Evolutionary conservation across 495 filamentous ascomycete species (phyloP).

Genomic region (Penicillium ucsense): DNA sequence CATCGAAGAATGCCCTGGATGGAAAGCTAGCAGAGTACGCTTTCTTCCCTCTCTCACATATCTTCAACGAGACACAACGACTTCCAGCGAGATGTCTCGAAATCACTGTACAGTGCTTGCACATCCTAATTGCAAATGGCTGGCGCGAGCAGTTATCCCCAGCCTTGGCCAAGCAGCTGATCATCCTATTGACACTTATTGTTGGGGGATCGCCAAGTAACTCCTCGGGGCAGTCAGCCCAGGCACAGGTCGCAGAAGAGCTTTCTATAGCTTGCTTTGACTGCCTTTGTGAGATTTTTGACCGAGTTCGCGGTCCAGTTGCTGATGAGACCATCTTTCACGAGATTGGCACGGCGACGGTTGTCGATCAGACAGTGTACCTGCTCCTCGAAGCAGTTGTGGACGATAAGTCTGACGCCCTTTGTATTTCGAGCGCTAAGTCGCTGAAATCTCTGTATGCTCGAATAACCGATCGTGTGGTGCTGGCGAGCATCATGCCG

Average conservation of each 20-base stretch:
- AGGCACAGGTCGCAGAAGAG: conserved; percentile 52
- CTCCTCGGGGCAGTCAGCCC: conserved; percentile 21
- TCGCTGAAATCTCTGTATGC: conserved; percentile 54
- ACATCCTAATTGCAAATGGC: conserved; percentile 61
- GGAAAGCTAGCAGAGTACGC: conserved; percentile 83
- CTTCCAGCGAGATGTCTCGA: conserved; percentile 68
- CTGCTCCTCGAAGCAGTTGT: conserved; percentile 63
- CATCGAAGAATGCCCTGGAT: conserved; percentile 50
- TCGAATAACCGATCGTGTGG: conserved; percentile 56
- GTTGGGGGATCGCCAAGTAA: conserved; percentile 58
- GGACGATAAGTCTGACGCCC: conserved; percentile 46
- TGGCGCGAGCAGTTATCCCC: conserved; percentile 61
- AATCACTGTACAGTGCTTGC: conserved; percentile 59
- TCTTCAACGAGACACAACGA: conserved; percentile 66
- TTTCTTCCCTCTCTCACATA: conserved; percentile 85
- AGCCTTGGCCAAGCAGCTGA: conserved; percentile 69
- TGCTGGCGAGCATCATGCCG: conserved; percentile 76
- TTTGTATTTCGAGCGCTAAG: conserved; percentile 57
- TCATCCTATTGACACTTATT: conserved; percentile 75
- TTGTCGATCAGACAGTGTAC: conserved; percentile 78
- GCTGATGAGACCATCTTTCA: conserved; percentile 49
- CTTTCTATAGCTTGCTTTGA: conserved; percentile 50
- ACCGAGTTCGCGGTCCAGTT: conserved; percentile 28
- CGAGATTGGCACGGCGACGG: conserved; percentile 44
- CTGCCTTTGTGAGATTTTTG: conserved; percentile 46